A percentile compares a stretch with the other conserved stretches of the same genome.
Evolutionary conservation across 306 rosid species (phyloP).

Genomic region (Ormosia semicastrata): DNA sequence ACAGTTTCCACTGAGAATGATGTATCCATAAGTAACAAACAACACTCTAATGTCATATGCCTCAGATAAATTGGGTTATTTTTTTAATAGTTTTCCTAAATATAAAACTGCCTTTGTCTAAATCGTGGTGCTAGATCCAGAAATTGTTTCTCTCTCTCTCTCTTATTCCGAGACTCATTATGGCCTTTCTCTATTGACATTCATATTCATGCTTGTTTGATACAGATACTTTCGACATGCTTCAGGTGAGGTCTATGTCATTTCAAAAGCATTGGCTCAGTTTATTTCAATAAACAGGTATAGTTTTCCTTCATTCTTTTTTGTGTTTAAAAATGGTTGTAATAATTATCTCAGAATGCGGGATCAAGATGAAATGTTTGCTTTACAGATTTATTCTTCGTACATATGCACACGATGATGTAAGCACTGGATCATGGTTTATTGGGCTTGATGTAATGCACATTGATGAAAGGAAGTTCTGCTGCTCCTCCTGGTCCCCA

Average conservation of each 20-base stretch:
- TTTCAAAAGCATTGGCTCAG: constrained; percentile 71
- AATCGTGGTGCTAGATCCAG: background rate
- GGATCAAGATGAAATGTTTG: constrained; percentile 22
- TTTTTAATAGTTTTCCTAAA: constrained; percentile 4
- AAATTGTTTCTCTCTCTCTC: background rate
- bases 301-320: background rate
- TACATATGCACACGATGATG: constrained; percentile 67
- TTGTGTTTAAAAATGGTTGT: background rate
- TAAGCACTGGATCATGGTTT: constrained; percentile 77
- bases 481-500: constrained; percentile 61
- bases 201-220: constrained; percentile 21
- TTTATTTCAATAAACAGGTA: constrained; percentile 70
- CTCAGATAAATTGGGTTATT: background rate
- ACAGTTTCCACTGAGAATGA: background rate
- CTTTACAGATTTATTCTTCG: constrained; percentile 57
- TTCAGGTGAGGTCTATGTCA: constrained; percentile 54
- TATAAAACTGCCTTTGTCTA: background rate
- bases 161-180: background rate
- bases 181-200: background rate
- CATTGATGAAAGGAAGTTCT: constrained; percentile 53
- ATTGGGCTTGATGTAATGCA: constrained; percentile 67
- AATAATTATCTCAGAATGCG: constrained; percentile 1
- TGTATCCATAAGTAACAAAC: background rate
- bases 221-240: constrained; percentile 71
- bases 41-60: background rate